Base-by-base conservation (phyloP, 352 stramenopile genomes). In the Phytophthora boehmeriae region DNA sequence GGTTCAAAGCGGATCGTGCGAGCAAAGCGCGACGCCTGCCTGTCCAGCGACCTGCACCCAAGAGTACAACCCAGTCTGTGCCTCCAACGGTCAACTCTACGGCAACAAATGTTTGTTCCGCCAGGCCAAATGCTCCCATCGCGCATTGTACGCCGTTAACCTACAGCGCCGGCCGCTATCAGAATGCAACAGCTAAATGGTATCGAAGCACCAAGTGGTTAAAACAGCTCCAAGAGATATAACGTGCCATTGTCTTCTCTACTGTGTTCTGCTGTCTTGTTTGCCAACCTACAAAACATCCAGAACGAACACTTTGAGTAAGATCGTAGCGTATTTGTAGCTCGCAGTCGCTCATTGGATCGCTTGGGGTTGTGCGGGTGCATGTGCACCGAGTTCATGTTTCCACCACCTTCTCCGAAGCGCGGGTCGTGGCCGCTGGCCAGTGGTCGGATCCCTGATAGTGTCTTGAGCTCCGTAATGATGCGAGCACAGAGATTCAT, bases 401-500 rank as follows among this genome's bases (percentile, higher is more conserved):
- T 83, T 17, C 64, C 71, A 5, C 63, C 63, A 14, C 81, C 71
- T 32, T 83, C 71, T 16, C 54, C 78, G 16, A 87, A 88, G 17
- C 82, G 82, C 28, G 71, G 66, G 45, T 89, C 82, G 20, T 80
- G 65, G 45, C 77, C 71, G 59, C 54, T 82, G 0, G 75, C 68
- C 4, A 86, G 61, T 28, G 85, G 80, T 41, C 86, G 81, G 41
- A 88, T 82, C 17, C 83, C 84, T 5, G 82, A 92, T 10, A 99
- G 82, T 17, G 94, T 98, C 84, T 99, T 99, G 30, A 99, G 85
- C 75, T 99, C 96, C 27, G 97, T 99, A 70, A 99, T 99, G 67
- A 99, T 99, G 44, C 97, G 97, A 23, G 96, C 97, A 74, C 97
- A 99, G 9, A 99, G 78, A 56, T 97, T 98, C 97, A 99, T 99